Evolutionary conservation across 148 eudicot genomes (phyloP).

Genomic region (Polygonum maritimum): DNA sequence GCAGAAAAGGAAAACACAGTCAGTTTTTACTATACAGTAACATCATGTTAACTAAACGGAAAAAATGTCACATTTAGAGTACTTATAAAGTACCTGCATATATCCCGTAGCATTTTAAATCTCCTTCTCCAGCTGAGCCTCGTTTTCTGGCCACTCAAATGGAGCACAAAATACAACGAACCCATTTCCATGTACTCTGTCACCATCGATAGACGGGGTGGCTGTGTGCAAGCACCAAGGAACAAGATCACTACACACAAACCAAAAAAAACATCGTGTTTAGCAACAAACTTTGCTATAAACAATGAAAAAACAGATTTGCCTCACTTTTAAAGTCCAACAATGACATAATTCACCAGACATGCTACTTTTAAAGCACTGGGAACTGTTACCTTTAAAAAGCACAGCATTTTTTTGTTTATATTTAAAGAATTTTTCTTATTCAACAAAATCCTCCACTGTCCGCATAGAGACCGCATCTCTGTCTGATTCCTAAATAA

Average conservation of each 20-base stretch:
- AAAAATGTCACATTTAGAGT: no score
- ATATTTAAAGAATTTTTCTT: neutral
- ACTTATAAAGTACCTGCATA: conserved; percentile 58
- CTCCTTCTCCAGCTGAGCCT: conserved; percentile 87
- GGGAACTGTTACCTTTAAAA: neutral
- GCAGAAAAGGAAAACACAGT: neutral
- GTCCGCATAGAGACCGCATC: neutral
- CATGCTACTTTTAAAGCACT: neutral
- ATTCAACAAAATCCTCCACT: neutral
- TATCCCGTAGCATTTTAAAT: conserved; percentile 93
- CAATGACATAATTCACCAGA: neutral
- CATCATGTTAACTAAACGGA: no score
- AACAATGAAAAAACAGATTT: neutral
- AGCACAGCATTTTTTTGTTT: neutral
- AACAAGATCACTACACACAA: conserved; percentile 72
- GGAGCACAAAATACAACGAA: conserved; percentile 83
- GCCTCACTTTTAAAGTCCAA: neutral
- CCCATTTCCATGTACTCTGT: conserved; percentile 99
- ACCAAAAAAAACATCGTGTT: neutral
- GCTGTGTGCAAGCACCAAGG: conserved; percentile 96
- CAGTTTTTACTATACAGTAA: no score
- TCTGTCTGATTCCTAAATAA: neutral
- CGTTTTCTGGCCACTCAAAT: conserved; percentile 89
- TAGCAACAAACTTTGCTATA: neutral
- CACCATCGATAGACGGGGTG: conserved; percentile 87